Evolutionary conservation across 768 basidiomycete species (phyloP), one percentile per base, ranked within the genome.

Genomic region (Lyophyllum semitale): DNA sequence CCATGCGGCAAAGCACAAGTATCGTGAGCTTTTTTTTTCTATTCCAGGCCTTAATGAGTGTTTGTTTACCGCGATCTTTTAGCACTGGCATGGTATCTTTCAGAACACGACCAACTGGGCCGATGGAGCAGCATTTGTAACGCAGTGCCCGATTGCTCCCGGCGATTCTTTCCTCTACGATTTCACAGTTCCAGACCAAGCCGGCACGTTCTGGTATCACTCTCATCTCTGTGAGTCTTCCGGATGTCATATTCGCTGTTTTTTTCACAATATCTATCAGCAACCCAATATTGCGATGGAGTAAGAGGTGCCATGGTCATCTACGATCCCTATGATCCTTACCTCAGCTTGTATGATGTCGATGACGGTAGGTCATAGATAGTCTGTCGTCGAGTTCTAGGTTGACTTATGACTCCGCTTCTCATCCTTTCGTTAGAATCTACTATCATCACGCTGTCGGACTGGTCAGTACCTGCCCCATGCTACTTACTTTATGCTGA

Each of bases 251-350:
- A 26, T 8, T 44, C 18, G 4, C 8, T 9, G 18, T 20, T 20
- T 8, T 9, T 9, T 23, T 46, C 26, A 27, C 23, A 8, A 27
- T 17, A 5, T 7, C 32, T 63, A 59, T 23, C 54, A 62, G 68
- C 68, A 9, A 73, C 73, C 1, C 82, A 83, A 59, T 82, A 81
- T 51, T 83, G 76, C 50, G 77, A 77, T 62, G 76, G 77, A 0
- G 59, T 75, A n/a, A 64, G 75, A 41, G 75, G 75, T 3, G 62
- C 67, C 2, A 42, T 76, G 7, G 62, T 75, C n/a, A 55, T 78
- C 3, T 71, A 76, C 46, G 75, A 79, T 41, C 70, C 67, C 9
- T 4, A 63, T 5, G 74, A 76, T 49, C 71, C 71, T 37, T 61
- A 67, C 27, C 48, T 42, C n/a, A 23, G 46, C 37, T 59, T 68